phyloP scores from a whole-genome alignment of 2,329 filamentous ascomycete genomes.

The Cephalotrichum gorgonifer region DNA sequence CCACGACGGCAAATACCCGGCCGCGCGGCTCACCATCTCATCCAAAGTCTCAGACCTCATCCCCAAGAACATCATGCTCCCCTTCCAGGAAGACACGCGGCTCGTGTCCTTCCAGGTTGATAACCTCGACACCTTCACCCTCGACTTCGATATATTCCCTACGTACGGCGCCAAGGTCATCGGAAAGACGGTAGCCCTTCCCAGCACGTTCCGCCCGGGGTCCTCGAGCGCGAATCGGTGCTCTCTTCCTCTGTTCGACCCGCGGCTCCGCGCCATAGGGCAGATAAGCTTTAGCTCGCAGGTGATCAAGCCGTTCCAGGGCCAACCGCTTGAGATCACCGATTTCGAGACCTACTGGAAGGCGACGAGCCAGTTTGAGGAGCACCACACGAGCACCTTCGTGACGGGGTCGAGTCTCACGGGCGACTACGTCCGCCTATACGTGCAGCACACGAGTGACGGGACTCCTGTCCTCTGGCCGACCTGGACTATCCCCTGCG shows the following conservation, averaged over 20 bases:
- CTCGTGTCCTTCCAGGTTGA: constrained; percentile 94
- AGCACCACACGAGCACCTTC: constrained; percentile 66
- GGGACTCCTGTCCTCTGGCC: constrained; percentile 81
- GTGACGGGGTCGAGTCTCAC: constrained; percentile 92
- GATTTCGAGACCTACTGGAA: constrained; percentile 99
- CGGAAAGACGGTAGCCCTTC: constrained; percentile 85
- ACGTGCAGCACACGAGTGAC: constrained; percentile 85
- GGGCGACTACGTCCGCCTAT: constrained; percentile 87
- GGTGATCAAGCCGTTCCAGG: constrained; percentile 91
- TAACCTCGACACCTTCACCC: constrained; percentile 80
- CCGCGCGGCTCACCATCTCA: constrained; percentile 87
- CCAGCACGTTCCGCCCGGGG: constrained; percentile 70
- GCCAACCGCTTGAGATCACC: constrained; percentile 87
- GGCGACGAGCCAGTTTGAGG: constrained; percentile 85
- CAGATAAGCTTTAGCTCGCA: constrained; percentile 91
- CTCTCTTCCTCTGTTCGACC: constrained; percentile 85
- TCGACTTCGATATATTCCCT: constrained; percentile 96
- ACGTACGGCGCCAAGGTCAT: constrained; percentile 97
- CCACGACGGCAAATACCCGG: constrained; percentile 92
- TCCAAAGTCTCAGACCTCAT: constrained; percentile 95
- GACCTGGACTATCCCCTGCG: constrained; percentile 66
- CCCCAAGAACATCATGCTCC: constrained; percentile 88
- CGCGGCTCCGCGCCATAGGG: constrained; percentile 80
- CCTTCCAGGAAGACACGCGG: constrained; percentile 91
- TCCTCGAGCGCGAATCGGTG: constrained; percentile 69